Evolutionary conservation across 176 grass and related monocot species (phyloP), one percentile per base, ranked within the genome.

Genomic region (Oropetium thomaeum): DNA sequence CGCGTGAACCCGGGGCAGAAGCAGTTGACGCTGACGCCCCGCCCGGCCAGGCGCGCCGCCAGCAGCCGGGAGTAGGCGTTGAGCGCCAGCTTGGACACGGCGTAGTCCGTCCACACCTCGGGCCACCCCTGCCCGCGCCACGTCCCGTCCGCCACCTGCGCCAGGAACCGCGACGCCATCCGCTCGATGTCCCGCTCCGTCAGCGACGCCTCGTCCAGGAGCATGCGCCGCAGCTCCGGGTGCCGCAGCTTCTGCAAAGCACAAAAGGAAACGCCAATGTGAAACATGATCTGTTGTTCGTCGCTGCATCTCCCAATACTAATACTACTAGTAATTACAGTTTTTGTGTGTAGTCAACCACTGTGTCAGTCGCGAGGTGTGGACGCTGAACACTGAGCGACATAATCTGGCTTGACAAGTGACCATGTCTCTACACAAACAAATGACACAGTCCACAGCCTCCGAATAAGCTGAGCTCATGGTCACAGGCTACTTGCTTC

Each of bases 1-100:
- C 71, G 67, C 10, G 94, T 97, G 90, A 97, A 97, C 10, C 94
- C 94, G 11, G 94, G 94, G 84, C 94, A 97, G 90, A 92, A 92
- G 81, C 94, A 93, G 81, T 93, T 93, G 75, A 92, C 89, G 57
- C 89, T 93, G 19, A 97, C 74, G 28, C 90, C 87, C 45, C 88
- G 63, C 29, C 86, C 83, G 28, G 61, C 31, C 20, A 91, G 76
- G 11, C 81, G 74, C 77, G 68, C 70, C 54, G 94, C 90, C 80
- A 97, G 76, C 44, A 91, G 62, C 60, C 88, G 79, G 0, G 94
- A 83, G 81, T 97, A 93, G 22, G 94, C 94, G 67, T 93, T 97
- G 3, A 97, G 82, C n/a, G 90, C 90, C 14, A 97, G 90, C 88
- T 97, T 97, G 19, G 94, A 97, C 10, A 97, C 90, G 2, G 94